These are phyloP conservation scores for Yamadazyma sp. DNA, from an alignment of 805 yeast species.

Conservation along the genomic window DNA sequence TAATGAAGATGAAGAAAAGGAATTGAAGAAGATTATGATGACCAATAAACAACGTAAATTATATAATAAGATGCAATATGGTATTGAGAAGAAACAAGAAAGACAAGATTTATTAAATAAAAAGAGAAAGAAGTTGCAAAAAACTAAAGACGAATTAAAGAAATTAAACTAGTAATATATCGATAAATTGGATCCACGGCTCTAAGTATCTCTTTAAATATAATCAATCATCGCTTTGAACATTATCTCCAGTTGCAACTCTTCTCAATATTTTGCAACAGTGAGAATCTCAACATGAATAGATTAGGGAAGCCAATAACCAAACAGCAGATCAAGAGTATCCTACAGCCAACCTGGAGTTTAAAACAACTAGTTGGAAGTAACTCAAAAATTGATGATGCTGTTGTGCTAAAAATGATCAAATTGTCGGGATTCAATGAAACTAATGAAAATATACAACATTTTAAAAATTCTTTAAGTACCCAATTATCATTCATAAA, in stretches of 20 bases:
- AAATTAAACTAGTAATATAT: slow-evolving; percentile 11
- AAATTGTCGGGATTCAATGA: slow-evolving; percentile 32
- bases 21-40: slow-evolving; percentile 96
- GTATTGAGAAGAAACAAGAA: slow-evolving; percentile 76
- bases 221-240: not conserved
- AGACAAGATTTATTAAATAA: slow-evolving; percentile 65
- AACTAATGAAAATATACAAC: slow-evolving; percentile 15
- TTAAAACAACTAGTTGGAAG: slow-evolving; percentile 15
- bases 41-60: slow-evolving; percentile 91
- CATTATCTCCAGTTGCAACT: no score
- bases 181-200: not conserved
- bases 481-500: slow-evolving; percentile 36
- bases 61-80: slow-evolving; percentile 93
- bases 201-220: not conserved
- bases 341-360: slow-evolving; percentile 17
- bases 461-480: slow-evolving; percentile 24
- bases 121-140: slow-evolving; percentile 68
- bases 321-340: slow-evolving; percentile 6
- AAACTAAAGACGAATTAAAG: slow-evolving; percentile 48
- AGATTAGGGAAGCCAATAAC: slow-evolving; percentile 5
- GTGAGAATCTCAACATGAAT: no score
- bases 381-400: slow-evolving; percentile 1
- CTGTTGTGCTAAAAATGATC: slow-evolving; percentile 22
- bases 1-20: slow-evolving; percentile 73
- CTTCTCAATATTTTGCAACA: no score